These are phyloP conservation scores for Lachancea quebecensis DNA, from an alignment of 805 yeast species.

Conservation along the genomic window DNA sequence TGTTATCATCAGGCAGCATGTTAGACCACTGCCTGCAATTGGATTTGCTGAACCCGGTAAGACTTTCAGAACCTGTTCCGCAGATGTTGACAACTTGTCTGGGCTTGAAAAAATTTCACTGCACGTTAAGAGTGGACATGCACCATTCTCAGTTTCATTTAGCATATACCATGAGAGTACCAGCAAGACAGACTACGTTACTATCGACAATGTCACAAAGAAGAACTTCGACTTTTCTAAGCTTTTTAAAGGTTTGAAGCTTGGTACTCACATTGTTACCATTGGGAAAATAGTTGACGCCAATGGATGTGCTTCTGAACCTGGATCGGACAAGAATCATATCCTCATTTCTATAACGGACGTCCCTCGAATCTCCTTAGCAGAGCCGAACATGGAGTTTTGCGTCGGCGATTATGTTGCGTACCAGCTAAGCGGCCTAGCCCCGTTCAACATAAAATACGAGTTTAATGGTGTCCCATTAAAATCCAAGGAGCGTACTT, in stretches of 20 bases:
- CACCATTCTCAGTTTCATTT: constrained; percentile 56
- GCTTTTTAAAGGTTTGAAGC: constrained; percentile 44
- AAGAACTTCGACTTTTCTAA: constrained; percentile 34
- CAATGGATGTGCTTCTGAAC: constrained; percentile 56
- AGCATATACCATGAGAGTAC: constrained; percentile 54
- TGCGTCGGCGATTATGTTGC: constrained; percentile 92
- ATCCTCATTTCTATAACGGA: constrained; percentile 62
- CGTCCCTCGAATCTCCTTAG: constrained; percentile 57
- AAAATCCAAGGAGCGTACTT: constrained; percentile 44
- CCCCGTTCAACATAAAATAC: constrained; percentile 75
- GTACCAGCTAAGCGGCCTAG: constrained; percentile 65
- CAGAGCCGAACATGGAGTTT: constrained; percentile 42
- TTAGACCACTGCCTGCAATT: constrained; percentile 57
- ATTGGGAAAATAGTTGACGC: constrained; percentile 56
- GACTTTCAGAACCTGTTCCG: constrained; percentile 44
- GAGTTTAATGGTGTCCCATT: constrained; percentile 58
- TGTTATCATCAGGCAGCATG: constrained; percentile 42
- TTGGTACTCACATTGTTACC: constrained; percentile 66
- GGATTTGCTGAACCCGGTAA: constrained; percentile 42
- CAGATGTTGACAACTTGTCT: constrained; percentile 30
- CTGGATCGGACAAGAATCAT: constrained; percentile 37
- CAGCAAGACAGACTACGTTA: constrained; percentile 43
- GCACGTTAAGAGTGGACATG: constrained; percentile 43
- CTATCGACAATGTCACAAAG: constrained; percentile 38
- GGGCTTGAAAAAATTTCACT: constrained; percentile 48